Evolutionary conservation across 371 early-diverging fungal species (phyloP).

Genomic region (Saksenaea oblongispora): DNA sequence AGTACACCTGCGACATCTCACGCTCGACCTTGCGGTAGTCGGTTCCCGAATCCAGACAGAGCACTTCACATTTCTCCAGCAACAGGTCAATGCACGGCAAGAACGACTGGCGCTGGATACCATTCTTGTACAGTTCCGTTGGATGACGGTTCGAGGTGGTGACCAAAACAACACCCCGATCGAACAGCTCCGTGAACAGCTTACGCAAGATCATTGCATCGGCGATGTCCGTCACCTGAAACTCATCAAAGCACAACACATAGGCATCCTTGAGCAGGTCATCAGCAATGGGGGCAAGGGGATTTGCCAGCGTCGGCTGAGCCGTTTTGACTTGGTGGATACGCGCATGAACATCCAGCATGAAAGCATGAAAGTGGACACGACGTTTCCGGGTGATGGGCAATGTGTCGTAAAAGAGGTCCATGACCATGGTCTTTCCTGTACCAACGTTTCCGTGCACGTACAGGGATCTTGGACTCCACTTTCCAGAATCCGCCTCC

Average conservation of each 20-base stretch:
- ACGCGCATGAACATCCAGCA: slow-evolving; percentile 90
- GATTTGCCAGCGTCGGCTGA: slow-evolving; percentile 57
- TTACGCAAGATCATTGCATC: slow-evolving; percentile 95
- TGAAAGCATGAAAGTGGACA: slow-evolving; percentile 95
- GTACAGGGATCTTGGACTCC: slow-evolving; percentile 67
- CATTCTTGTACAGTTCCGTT: slow-evolving; percentile 92
- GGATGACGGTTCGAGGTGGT: slow-evolving; percentile 95
- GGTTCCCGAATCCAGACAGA: slow-evolving; percentile 83
- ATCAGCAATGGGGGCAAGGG: slow-evolving; percentile 80
- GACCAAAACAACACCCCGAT: slow-evolving; percentile 88
- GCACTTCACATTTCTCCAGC: slow-evolving; percentile 77
- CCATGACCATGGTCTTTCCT: slow-evolving; percentile 98
- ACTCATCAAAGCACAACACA: slow-evolving; percentile 95
- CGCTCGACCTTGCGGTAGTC: slow-evolving; percentile 81
- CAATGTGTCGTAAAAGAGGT: slow-evolving; percentile 84
- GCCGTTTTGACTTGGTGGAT: slow-evolving; percentile 72
- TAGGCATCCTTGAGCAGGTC: slow-evolving; percentile 79
- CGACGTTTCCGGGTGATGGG: slow-evolving; percentile 75
- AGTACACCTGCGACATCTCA: slow-evolving; percentile 60
- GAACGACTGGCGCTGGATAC: slow-evolving; percentile 90
- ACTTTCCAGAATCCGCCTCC: not conserved
- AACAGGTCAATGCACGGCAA: slow-evolving; percentile 89
- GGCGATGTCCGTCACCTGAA: slow-evolving; percentile 96
- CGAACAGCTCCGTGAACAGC: slow-evolving; percentile 79
- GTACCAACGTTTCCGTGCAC: slow-evolving; percentile 85